Conservation (phyloP, 2,329 filamentous ascomycete species). For the Colletotrichum sp. region DNA sequence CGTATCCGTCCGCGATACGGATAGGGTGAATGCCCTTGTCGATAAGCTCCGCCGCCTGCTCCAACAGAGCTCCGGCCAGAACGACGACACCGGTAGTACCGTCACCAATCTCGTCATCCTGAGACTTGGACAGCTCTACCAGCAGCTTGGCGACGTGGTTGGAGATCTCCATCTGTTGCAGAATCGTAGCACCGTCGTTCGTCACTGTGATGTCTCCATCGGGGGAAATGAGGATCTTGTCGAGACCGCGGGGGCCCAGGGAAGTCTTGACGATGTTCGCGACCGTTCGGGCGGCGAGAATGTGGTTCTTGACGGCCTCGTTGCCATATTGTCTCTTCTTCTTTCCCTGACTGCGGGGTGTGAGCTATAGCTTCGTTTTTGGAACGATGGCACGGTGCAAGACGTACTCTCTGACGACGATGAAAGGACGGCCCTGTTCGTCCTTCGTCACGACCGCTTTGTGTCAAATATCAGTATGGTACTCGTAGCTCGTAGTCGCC, state of each 20-base stretch:
- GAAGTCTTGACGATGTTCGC: slow-evolving; percentile 98
- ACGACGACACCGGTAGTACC: slow-evolving; percentile 98
- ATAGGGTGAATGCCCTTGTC: slow-evolving; percentile 99
- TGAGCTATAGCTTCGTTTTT: slow-evolving; percentile 18
- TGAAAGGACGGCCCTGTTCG: slow-evolving; percentile 96
- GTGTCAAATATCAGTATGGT: slow-evolving; percentile 20
- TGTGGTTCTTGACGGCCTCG: slow-evolving; percentile 98
- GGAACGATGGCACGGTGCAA: background rate
- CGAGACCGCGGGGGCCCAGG: slow-evolving; percentile 90
- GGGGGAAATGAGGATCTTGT: slow-evolving; percentile 98
- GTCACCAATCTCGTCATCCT: slow-evolving; percentile 98
- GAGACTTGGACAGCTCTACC: slow-evolving; percentile 96
- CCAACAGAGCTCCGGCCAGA: slow-evolving; percentile 89
- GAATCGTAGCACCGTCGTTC: slow-evolving; percentile 97
- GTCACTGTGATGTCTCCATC: slow-evolving; percentile 99
- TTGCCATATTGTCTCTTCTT: slow-evolving; percentile 97
- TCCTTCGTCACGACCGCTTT: slow-evolving; percentile 85
- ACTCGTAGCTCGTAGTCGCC: slow-evolving; percentile 18
- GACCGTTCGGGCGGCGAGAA: slow-evolving; percentile 93
- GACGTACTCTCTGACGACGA: slow-evolving; percentile 94
- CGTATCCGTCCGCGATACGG: slow-evolving; percentile 96
- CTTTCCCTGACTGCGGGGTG: slow-evolving; percentile 78
- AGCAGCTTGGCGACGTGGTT: slow-evolving; percentile 98
- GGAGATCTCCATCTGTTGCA: slow-evolving; percentile 98
- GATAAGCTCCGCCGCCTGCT: slow-evolving; percentile 96